Evolutionary conservation across 495 filamentous ascomycete genomes (phyloP), one percentile per base, ranked within the genome.

Genomic region (Aspergillus egyptiacus): DNA sequence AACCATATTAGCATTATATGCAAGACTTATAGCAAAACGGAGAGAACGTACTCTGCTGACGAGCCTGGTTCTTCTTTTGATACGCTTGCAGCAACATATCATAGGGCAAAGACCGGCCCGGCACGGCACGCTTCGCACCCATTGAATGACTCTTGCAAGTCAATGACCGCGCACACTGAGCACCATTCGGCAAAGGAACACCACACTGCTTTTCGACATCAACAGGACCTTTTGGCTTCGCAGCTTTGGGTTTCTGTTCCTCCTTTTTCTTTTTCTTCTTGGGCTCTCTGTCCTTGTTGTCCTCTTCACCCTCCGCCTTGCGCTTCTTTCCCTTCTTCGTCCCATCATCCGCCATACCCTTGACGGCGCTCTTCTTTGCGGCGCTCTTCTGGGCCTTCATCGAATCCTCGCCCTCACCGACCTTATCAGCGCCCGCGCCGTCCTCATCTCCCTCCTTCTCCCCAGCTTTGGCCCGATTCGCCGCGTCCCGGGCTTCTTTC

Each of bases 61-160:
- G 91, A 10, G 93, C 93, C 68, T 97, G 93, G 63, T 97, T 98
- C 75, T 95, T 96, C 76, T 96, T 96, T 71, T 98, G 93, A 65
- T 98, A 97, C 14, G 88, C 86, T 23, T 87, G 81, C 18, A 98
- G 78, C 20, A 98, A 71, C 80, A 93, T 89, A 65, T 97, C 91
- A 62, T 98, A 98, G 1, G 94, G 94, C 41, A 96, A 72, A 28
- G 87, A 91, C 24, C 93, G 76, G 5, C 93, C 93, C 11, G 90
- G 85, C 3, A 98, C 93, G 0, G 83, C 81, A 54, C 93, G 79
- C 69, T 98, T 98, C 6, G 93, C 85, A 9, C 93, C 91, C 94
- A 98, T 97, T 25, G 82, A 85, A 57, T 98, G 93, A 48, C 85
- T 90, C 73, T 98, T 98, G 75, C 93, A 98, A 1, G 93, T 98